Percentiles rank a stretch among this genome's conserved stretches.
phyloP scores from a whole-genome alignment of 2,329 filamentous ascomycete genomes.

The Pseudocercospora crystallina region DNA sequence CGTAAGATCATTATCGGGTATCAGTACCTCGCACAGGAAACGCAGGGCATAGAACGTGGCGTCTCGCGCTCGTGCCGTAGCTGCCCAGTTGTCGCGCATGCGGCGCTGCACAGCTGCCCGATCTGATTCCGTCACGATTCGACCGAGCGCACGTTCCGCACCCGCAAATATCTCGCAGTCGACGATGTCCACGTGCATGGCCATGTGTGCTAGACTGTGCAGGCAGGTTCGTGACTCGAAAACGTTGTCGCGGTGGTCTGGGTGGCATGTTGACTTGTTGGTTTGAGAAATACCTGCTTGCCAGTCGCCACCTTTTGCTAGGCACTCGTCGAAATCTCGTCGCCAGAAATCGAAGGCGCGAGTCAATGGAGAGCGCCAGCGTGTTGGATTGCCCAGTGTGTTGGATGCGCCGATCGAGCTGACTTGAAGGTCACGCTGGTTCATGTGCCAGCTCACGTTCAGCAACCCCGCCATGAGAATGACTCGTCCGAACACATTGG shows the following conservation, averaged over 20 bases:
- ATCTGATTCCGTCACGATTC: conserved; percentile 79
- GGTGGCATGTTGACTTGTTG: conserved; percentile 26
- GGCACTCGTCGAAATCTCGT: conserved; percentile 79
- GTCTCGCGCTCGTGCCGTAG: conserved; percentile 81
- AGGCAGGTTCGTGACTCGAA: conserved; percentile 87
- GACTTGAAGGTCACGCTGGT: conserved; percentile 90
- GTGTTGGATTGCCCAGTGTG: conserved; percentile 81
- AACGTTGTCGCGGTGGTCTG: conserved; percentile 64
- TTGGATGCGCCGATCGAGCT: conserved; percentile 79
- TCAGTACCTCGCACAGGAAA: conserved; percentile 80
- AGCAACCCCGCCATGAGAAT: conserved; percentile 92
- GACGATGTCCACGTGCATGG: conserved; percentile 95
- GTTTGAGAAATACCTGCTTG: conserved; percentile 36
- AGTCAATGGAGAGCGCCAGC: conserved; percentile 83
- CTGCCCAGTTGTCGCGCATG: conserved; percentile 88
- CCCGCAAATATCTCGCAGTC: conserved; percentile 95
- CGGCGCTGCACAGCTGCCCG: conserved; percentile 75
- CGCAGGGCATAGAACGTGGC: conserved; percentile 89
- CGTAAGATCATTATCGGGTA: conserved; percentile 55
- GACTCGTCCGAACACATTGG: conserved; percentile 89
- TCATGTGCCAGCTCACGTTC: conserved; percentile 97
- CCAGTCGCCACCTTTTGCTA: conserved; percentile 55
- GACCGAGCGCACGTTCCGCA: conserved; percentile 78
- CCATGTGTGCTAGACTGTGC: conserved; percentile 94
- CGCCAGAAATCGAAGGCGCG: conserved; percentile 94